phyloP scores from a whole-genome alignment of 306 rosid species.

The Prunus fruticosa region DNA sequence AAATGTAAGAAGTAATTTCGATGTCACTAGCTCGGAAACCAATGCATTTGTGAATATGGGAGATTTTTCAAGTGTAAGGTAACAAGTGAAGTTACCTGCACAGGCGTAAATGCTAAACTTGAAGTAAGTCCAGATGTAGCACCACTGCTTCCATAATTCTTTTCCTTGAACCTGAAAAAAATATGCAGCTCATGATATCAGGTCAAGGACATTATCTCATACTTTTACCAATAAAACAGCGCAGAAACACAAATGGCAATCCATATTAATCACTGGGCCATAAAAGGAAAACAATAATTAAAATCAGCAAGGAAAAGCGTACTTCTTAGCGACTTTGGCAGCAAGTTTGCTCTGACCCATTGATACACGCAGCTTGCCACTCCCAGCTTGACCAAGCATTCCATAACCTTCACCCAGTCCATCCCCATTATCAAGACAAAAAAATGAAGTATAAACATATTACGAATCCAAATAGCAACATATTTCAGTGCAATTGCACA shows the following conservation, averaged over 20 bases:
- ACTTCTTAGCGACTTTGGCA: conserved; percentile 1
- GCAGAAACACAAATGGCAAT: background rate
- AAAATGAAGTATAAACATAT: conserved; percentile 5
- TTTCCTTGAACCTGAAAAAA: conserved; percentile 36
- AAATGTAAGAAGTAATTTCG: background rate
- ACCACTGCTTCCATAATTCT: conserved; percentile 37
- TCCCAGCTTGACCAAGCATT: conserved; percentile 56
- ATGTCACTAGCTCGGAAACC: conserved; percentile 1
- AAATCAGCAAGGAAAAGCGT: conserved; percentile 19
- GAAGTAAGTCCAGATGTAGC: conserved; percentile 82
- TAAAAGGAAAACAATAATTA: background rate
- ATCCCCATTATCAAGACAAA: conserved; percentile 53
- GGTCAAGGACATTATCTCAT: background rate
- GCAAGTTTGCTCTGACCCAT: conserved; percentile 34
- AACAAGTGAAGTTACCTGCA: conserved; percentile 53
- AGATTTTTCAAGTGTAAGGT: conserved; percentile 1
- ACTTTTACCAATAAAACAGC: background rate
- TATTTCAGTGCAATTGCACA: background rate
- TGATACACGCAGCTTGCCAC: background rate
- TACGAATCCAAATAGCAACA: background rate
- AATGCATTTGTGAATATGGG: background rate
- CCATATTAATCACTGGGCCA: background rate
- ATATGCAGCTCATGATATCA: conserved; percentile 7
- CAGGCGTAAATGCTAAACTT: conserved; percentile 88
- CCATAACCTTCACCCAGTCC: conserved; percentile 98